A percentile compares a stretch with the other conserved stretches of the same genome.
These are phyloP conservation scores for Tirmania nivea DNA, from an alignment of 495 filamentous ascomycete species.

Conservation along the genomic window DNA sequence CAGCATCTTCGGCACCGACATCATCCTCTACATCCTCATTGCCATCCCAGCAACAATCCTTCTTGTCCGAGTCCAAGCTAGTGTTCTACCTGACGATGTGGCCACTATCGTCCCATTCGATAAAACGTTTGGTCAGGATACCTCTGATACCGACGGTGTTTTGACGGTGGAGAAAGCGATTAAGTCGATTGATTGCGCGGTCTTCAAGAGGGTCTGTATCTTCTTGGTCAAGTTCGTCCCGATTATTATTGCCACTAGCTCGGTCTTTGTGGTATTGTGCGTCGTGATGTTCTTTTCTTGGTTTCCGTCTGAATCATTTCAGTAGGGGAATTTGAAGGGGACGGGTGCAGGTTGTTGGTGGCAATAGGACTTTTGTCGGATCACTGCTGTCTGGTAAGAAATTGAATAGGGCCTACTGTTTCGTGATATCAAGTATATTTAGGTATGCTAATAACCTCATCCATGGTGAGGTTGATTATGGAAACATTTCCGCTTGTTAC, in stretches of 20 bases:
- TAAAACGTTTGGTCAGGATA: conserved; percentile 32
- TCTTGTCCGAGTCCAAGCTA: conserved; percentile 47
- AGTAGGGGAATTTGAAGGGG: too few species aligned
- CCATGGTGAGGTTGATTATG: too few species aligned
- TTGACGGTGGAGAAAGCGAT: background rate
- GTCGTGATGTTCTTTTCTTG: too few species aligned
- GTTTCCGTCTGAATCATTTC: too few species aligned
- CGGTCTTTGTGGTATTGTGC: too few species aligned
- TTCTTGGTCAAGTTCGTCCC: background rate
- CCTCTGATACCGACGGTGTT: background rate
- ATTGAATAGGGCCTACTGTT: too few species aligned
- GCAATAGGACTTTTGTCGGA: too few species aligned
- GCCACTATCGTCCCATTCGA: conserved; percentile 62
- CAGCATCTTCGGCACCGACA: conserved; percentile 20
- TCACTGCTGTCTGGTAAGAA: too few species aligned
- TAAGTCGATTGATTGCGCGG: background rate
- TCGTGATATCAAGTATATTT: too few species aligned
- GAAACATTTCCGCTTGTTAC: too few species aligned
- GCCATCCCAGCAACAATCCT: conserved; percentile 40
- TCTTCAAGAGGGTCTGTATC: background rate
- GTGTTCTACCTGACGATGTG: conserved; percentile 43
- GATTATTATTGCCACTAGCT: background rate
- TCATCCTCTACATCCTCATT: conserved; percentile 27
- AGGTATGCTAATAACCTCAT: too few species aligned
- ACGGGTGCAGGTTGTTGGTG: too few species aligned